Percentiles rank a stretch among this genome's conserved stretches.
Conservation (phyloP, 371 early-diverging fungal species). For the Lichtheimia ramosa region DNA sequence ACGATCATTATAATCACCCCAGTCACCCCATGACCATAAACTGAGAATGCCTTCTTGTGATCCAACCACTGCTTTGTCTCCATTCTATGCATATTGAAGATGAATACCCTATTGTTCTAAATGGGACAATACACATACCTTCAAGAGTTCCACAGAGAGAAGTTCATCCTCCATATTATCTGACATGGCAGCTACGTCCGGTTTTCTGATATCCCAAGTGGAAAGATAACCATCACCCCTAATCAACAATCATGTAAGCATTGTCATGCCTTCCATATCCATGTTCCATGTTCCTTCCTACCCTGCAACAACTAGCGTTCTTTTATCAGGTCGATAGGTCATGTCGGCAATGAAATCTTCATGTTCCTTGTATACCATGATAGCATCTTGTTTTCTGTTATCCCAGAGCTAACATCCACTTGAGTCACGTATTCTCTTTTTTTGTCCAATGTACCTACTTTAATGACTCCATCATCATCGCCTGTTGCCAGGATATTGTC, state of each 20-base stretch:
- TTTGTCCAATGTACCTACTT: conserved; percentile 36
- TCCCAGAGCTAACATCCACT: conserved; percentile 74
- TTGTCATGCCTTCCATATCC: not conserved
- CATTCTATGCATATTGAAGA: conserved; percentile 54
- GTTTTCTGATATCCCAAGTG: conserved; percentile 86
- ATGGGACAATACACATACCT: conserved; percentile 26
- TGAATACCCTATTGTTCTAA: not conserved
- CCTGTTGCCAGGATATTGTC: conserved; percentile 83
- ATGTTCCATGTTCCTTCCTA: conserved; percentile 9
- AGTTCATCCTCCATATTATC: conserved; percentile 94
- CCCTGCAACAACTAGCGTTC: conserved; percentile 73
- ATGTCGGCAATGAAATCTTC: conserved; percentile 89
- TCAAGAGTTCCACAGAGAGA: conserved; percentile 75
- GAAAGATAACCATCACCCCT: conserved; percentile 92
- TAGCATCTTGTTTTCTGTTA: conserved; percentile 64
- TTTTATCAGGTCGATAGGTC: conserved; percentile 61
- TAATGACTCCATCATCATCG: conserved; percentile 89
- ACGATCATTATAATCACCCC: conserved; percentile 90
- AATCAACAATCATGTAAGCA: conserved; percentile 5
- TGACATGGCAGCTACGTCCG: conserved; percentile 75
- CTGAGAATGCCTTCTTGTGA: conserved; percentile 86
- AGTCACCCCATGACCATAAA: conserved; percentile 78
- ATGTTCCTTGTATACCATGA: conserved; percentile 76
- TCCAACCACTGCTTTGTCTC: conserved; percentile 82
- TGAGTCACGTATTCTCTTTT: not conserved